These are phyloP conservation scores for Candida oleophila DNA, from an alignment of 805 yeast genomes.

Conservation along the genomic window DNA sequence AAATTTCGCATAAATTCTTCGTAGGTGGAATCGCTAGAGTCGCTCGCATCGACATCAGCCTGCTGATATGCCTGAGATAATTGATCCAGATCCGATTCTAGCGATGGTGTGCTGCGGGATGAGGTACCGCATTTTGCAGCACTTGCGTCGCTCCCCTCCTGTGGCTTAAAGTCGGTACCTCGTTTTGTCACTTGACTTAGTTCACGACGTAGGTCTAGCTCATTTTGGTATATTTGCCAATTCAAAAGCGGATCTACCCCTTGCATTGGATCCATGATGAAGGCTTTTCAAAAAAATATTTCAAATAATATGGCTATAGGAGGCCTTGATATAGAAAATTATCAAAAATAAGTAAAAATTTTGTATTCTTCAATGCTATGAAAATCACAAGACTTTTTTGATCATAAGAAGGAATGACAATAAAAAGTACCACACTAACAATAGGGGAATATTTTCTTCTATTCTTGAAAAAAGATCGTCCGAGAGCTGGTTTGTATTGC, in stretches of 20 bases:
- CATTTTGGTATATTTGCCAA: constrained; percentile 1
- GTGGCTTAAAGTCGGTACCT: constrained; percentile 3
- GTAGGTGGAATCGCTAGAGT: not conserved
- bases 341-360: too few relatives aligned
- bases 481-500: too few relatives aligned
- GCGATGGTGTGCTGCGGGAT: not conserved
- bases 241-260: not conserved
- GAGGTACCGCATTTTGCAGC: not conserved
- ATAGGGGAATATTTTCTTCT: too few relatives aligned
- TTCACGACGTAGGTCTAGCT: constrained; percentile 1
- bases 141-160: not conserved
- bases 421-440: too few relatives aligned
- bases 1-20: constrained; percentile 3
- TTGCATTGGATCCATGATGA: not conserved
- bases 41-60: not conserved
- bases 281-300: too few relatives aligned
- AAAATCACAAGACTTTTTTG: not conserved
- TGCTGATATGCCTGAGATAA: not conserved
- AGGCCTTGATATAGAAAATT: too few relatives aligned
- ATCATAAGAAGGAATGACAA: too few relatives aligned
- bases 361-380: too few relatives aligned
- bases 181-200: constrained; percentile 4
- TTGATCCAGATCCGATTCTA: not conserved
- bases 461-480: too few relatives aligned
- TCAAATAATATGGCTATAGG: too few relatives aligned